Evolutionary conservation across 176 grass and related monocot genomes (phyloP).

Genomic region (Carex scoparia): DNA sequence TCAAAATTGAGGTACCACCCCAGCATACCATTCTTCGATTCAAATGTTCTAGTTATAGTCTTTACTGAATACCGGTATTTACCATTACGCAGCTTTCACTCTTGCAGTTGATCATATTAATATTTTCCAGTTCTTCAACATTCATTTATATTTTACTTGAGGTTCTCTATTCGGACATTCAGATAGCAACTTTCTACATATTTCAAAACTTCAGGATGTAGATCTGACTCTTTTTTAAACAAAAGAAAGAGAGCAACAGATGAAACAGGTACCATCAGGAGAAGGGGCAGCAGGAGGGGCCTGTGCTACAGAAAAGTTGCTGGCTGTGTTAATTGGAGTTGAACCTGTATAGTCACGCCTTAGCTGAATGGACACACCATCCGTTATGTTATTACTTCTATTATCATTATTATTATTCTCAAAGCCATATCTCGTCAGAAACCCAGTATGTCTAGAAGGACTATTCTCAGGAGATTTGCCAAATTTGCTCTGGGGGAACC

Average conservation of each 20-base stretch:
- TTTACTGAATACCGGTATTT: background rate
- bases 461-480: slow-evolving; percentile 46
- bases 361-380: background rate
- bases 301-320: slow-evolving; percentile 14
- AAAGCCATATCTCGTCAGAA: slow-evolving; percentile 57
- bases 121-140: background rate
- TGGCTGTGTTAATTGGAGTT: slow-evolving; percentile 10
- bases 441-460: slow-evolving; percentile 52
- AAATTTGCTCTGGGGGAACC: slow-evolving; percentile 38
- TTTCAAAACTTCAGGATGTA: background rate
- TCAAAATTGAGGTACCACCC: background rate
- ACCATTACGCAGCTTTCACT: background rate
- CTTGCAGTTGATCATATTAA: background rate
- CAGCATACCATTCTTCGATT: background rate
- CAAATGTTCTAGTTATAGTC: background rate
- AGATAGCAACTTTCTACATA: background rate
- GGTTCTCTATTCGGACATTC: background rate
- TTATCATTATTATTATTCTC: slow-evolving; percentile 3
- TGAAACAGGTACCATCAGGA: slow-evolving; percentile 19
- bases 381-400: background rate
- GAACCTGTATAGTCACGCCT: slow-evolving; percentile 18
- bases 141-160: background rate
- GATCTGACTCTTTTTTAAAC: background rate
- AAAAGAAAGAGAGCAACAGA: background rate
- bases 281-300: background rate